Evolutionary conservation across 345 rosid genomes (phyloP), one percentile per base, ranked within the genome.

Genomic region (Physaria fendleri): DNA sequence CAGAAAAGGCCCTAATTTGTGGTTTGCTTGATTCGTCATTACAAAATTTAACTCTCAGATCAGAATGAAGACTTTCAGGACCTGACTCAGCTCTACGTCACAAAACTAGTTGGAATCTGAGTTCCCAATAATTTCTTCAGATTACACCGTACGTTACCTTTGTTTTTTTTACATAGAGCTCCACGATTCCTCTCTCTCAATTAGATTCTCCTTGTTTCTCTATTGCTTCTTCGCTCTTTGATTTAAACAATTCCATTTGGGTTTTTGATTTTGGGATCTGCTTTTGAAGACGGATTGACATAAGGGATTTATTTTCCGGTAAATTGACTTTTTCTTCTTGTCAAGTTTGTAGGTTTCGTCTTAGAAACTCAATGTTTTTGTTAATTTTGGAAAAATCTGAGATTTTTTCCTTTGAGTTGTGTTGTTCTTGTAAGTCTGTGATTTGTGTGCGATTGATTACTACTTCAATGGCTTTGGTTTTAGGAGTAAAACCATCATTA

Each of bases 41-140:
- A 29, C 33, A 9, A 29, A 29, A n/a, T n/a, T 29, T 29, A 22
- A 22, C 24, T 22, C 24, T 22, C 2, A 2, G 24, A 22, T 22
- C 24, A 9, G 62, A 7, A 55, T 14, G 32, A 52, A 30, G 60
- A 64, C 61, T 64, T 15, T n/a, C 41, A 23, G 10, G 27, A 46
- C 39, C 38, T 55, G 70, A 65, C 62, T 54, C 56, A 55, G 70
- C 70, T 56, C 57, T 47, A 56, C 42, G 64, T 65, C 71, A 60
- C 14, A n/a, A 58, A 22, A 40, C 41, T 16, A 66, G 14, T 44
- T 55, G 47, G 27, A 55, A 33, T 65, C 62, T 44, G 56, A 43
- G 37, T 65, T 34, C 62, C 54, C 54, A 8, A 16, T 8, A 44
- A 39, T 8, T 39, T 20, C 18, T 18, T 6, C 47, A 22, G 24